A percentile compares a stretch with the other conserved stretches of the same genome.
Evolutionary conservation across 2,329 filamentous ascomycete species (phyloP).

Genomic region (Coniochaeta prunicola): DNA sequence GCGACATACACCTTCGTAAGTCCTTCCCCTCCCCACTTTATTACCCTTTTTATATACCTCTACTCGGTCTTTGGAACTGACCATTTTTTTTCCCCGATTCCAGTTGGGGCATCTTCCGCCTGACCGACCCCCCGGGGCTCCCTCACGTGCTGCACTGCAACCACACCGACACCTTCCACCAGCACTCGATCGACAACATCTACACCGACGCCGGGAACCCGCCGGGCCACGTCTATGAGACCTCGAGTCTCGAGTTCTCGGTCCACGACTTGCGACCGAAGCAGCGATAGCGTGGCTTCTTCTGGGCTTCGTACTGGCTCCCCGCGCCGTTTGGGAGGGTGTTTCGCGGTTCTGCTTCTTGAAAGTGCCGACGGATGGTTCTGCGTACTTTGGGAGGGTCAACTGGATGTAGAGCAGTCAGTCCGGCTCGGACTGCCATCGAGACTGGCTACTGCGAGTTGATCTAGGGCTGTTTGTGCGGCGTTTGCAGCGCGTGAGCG

Average conservation of each 20-base stretch:
- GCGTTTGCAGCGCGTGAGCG: too few relatives aligned
- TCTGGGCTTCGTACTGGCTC: neutral
- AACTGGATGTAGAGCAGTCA: too few relatives aligned
- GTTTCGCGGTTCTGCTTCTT: too few relatives aligned
- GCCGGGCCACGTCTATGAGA: constrained; percentile 62
- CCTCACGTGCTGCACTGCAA: constrained; percentile 76
- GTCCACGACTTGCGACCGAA: constrained; percentile 46
- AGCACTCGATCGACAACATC: constrained; percentile 57
- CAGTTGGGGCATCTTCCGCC: constrained; percentile 87
- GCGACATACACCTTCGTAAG: constrained; percentile 66
- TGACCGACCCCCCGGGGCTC: constrained; percentile 89
- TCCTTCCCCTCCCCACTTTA: neutral
- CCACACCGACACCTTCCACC: constrained; percentile 78
- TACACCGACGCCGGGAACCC: constrained; percentile 69
- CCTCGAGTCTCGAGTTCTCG: constrained; percentile 54
- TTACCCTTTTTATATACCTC: constrained; percentile 1
- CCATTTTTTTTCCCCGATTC: neutral
- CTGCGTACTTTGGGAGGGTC: too few relatives aligned
- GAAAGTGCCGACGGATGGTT: too few relatives aligned
- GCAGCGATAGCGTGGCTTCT: constrained; percentile 8
- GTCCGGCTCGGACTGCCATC: too few relatives aligned
- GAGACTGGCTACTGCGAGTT: too few relatives aligned
- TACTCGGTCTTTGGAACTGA: too few relatives aligned
- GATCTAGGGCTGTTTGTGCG: too few relatives aligned
- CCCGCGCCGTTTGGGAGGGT: neutral